Conservation (phyloP, 805 yeast species). For the Nematodospora valgi region DNA sequence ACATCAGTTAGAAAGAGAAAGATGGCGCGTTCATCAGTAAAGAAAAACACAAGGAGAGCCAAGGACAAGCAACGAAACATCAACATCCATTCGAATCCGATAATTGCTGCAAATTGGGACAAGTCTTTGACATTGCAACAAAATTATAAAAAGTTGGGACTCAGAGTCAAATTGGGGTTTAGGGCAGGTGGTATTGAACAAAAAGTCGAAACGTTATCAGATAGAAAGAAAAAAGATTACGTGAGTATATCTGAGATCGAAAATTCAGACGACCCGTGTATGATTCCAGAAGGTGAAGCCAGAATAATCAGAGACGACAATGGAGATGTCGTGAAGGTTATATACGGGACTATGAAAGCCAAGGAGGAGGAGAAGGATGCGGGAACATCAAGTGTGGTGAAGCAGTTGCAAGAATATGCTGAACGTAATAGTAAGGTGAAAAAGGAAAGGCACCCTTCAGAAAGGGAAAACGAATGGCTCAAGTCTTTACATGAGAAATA, state of each 20-base stretch:
- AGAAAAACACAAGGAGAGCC: slow-evolving; percentile 63
- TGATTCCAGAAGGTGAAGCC: slow-evolving; percentile 78
- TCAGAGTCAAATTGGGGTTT: slow-evolving; percentile 60
- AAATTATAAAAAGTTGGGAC: slow-evolving; percentile 80
- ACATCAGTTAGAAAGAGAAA: slow-evolving; percentile 81
- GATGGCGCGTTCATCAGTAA: slow-evolving; percentile 68
- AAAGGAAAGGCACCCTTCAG: slow-evolving; percentile 57
- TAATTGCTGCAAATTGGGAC: slow-evolving; percentile 92
- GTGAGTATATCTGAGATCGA: slow-evolving; percentile 34
- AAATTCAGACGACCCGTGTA: slow-evolving; percentile 48
- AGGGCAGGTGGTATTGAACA: slow-evolving; percentile 83
- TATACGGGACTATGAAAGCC: slow-evolving; percentile 63
- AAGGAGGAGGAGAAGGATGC: slow-evolving; percentile 18
- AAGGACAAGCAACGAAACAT: slow-evolving; percentile 71
- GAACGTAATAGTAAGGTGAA: slow-evolving; percentile 44
- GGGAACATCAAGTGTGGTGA: slow-evolving; percentile 56
- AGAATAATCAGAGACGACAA: slow-evolving; percentile 65
- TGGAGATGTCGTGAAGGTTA: slow-evolving; percentile 63
- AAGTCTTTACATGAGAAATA: slow-evolving; percentile 62
- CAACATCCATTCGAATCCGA: slow-evolving; percentile 67
- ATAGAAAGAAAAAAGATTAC: slow-evolving; percentile 28
- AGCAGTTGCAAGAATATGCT: slow-evolving; percentile 57
- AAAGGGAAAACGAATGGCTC: slow-evolving; percentile 76
- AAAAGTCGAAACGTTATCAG: slow-evolving; percentile 39
- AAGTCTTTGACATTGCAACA: slow-evolving; percentile 73